phyloP scores from a whole-genome alignment of 441 rosid genomes.

The Adansonia grandidieri region DNA sequence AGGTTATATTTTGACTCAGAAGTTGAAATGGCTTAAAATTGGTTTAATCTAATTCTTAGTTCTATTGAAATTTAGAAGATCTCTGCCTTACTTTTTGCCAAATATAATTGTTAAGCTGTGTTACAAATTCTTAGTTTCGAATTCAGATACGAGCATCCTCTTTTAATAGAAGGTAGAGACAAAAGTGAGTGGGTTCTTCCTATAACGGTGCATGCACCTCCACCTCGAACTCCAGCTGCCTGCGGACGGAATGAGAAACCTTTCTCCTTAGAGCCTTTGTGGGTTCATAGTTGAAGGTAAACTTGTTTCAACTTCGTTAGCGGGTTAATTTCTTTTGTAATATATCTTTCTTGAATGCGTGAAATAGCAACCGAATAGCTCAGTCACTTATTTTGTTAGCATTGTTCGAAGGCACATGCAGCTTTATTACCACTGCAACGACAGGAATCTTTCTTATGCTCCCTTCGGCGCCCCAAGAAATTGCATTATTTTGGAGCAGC shows the following conservation, averaged over 20 bases:
- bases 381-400: background rate
- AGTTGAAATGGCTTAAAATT: constrained; percentile 13
- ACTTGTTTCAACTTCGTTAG: background rate
- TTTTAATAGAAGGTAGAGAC: constrained; percentile 76
- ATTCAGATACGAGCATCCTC: constrained; percentile 89
- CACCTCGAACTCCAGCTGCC: constrained; percentile 55
- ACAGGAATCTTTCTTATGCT: no score
- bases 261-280: constrained; percentile 73
- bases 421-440: no score
- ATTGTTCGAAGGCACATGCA: background rate
- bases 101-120: background rate
- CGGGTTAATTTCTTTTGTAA: background rate
- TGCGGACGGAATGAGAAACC: constrained; percentile 59
- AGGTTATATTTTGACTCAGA: background rate
- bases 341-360: constrained; percentile 2
- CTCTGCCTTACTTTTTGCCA: background rate
- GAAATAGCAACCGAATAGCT: background rate
- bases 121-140: constrained; percentile 10
- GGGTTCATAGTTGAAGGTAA: constrained; percentile 58
- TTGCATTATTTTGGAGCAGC: no score
- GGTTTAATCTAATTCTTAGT: background rate
- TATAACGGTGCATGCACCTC: constrained; percentile 84
- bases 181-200: constrained; percentile 95
- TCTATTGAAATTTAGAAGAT: constrained; percentile 5
- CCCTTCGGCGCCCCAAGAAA: no score